A percentile compares a stretch with the other conserved stretches of the same genome.
These are phyloP conservation scores for Nakaseomyces glabratus DNA, from an alignment of 1,139 yeast genomes.

Conservation along the genomic window DNA sequence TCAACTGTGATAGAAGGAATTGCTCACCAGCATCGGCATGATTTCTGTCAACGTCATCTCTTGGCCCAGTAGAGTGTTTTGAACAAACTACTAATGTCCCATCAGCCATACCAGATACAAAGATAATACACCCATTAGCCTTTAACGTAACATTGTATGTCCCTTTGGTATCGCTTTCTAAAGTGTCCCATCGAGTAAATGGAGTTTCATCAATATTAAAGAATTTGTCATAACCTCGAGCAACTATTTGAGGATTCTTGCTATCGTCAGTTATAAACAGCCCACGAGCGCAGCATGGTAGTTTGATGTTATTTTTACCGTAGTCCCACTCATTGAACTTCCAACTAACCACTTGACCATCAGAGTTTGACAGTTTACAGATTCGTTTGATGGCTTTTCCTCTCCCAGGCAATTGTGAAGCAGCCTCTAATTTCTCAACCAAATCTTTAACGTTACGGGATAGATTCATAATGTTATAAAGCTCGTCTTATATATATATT, in stretches of 20 bases:
- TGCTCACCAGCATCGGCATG: slow-evolving; percentile 70
- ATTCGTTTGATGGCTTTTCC: slow-evolving; percentile 34
- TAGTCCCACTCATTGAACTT: slow-evolving; percentile 87
- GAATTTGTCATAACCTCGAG: slow-evolving; percentile 91
- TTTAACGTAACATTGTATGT: slow-evolving; percentile 78
- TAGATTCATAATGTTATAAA: too few species aligned
- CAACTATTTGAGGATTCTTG: slow-evolving; percentile 39
- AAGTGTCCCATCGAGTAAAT: slow-evolving; percentile 41
- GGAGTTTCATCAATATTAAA: slow-evolving; percentile 68
- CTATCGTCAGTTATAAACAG: slow-evolving; percentile 50
- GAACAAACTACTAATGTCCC: slow-evolving; percentile 78
- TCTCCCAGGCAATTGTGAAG: slow-evolving; percentile 23
- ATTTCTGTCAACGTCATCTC: slow-evolving; percentile 47
- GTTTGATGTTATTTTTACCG: slow-evolving; percentile 41
- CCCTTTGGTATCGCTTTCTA: slow-evolving; percentile 47
- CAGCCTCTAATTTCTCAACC: slow-evolving; percentile 26
- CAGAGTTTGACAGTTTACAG: slow-evolving; percentile 28
- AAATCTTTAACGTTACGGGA: slow-evolving; percentile 8
- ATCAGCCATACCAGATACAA: slow-evolving; percentile 65
- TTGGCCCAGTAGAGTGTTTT: slow-evolving; percentile 74
- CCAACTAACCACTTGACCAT: slow-evolving; percentile 45
- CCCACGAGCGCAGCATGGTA: slow-evolving; percentile 81
- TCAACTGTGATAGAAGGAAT: slow-evolving; percentile 49
- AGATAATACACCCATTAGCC: slow-evolving; percentile 89
- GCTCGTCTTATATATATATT: too few species aligned